phyloP scores from a whole-genome alignment of 108 stramenopile species.

The Cyclotella kingstonii region DNA sequence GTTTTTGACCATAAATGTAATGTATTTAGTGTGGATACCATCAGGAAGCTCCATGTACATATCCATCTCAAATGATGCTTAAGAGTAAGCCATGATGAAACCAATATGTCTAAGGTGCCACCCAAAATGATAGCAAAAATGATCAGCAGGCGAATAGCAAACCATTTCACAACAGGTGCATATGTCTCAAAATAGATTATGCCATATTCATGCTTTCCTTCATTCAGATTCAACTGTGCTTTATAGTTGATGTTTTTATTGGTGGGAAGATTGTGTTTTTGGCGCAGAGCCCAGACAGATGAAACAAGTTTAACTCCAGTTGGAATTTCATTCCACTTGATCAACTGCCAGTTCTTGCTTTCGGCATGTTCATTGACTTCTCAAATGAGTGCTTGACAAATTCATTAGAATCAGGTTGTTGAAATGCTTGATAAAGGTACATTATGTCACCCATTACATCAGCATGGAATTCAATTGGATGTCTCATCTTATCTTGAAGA shows the following conservation, averaged over 20 bases:
- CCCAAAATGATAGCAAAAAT: neutral
- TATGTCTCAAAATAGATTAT: too few relatives aligned
- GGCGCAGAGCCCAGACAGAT: constrained; percentile 30
- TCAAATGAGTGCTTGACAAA: constrained; percentile 19
- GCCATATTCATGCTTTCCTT: constrained; percentile 3
- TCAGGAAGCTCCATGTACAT: constrained; percentile 28
- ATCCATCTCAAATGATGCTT: constrained; percentile 20
- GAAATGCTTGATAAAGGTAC: constrained; percentile 22
- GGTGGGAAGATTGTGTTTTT: constrained; percentile 21
- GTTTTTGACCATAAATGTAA: constrained; percentile 45
- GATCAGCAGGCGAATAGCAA: constrained; percentile 4
- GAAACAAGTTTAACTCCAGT: constrained; percentile 3
- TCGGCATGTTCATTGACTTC: constrained; percentile 19
- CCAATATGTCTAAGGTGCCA: neutral
- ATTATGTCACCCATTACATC: too few relatives aligned
- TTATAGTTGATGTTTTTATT: constrained; percentile 18
- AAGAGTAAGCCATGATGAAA: constrained; percentile 12
- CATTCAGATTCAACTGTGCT: constrained; percentile 16
- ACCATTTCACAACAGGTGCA: constrained; percentile 12
- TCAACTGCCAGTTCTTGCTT: constrained; percentile 8
- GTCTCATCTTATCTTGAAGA: too few relatives aligned
- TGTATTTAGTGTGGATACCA: neutral
- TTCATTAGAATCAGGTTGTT: constrained; percentile 18
- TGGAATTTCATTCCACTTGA: constrained; percentile 3
- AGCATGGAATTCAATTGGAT: too few relatives aligned